Percentiles rank a stretch among this genome's conserved stretches.
Conservation (phyloP, 768 basidiomycete species). For the Lactifluus pinguis region DNA sequence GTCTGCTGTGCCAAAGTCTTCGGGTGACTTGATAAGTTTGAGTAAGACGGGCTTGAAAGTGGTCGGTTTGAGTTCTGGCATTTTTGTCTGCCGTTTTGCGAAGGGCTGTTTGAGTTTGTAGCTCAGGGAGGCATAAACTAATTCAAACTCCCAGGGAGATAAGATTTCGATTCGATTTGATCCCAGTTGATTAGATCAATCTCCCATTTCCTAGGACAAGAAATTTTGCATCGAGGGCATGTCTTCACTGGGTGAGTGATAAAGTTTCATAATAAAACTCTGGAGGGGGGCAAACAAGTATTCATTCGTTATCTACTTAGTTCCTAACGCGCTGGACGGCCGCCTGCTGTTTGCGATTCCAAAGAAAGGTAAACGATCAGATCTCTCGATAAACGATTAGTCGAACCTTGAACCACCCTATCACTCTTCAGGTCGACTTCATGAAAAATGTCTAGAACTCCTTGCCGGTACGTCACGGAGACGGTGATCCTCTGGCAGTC, state of each 20-base stretch:
- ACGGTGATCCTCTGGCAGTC: too few species aligned
- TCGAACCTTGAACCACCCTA: neutral
- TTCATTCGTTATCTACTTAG: conserved; percentile 25
- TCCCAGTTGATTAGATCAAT: neutral
- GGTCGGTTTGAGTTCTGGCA: conserved; percentile 25
- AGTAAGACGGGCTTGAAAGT: conserved; percentile 72
- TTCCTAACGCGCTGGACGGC: conserved; percentile 74
- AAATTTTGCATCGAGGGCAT: neutral
- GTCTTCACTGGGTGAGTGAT: conserved; percentile 1
- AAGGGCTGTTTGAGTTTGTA: neutral
- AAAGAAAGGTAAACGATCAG: conserved; percentile 67
- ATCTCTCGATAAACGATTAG: neutral
- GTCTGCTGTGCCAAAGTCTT: conserved; percentile 72
- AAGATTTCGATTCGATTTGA: too few species aligned
- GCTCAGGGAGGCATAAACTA: too few species aligned
- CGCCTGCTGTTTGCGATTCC: conserved; percentile 91
- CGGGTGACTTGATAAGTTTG: conserved; percentile 72
- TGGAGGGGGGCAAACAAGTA: neutral
- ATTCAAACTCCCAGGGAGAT: neutral
- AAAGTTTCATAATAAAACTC: neutral
- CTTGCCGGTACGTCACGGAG: conserved; percentile 50
- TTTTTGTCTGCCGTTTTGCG: neutral
- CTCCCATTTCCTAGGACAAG: neutral
- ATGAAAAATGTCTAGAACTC: conserved; percentile 84
- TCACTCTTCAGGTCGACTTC: conserved; percentile 54